Evolutionary conservation across 2,329 filamentous ascomycete genomes (phyloP), one percentile per base, ranked within the genome.

Genomic region (Clathrospora elynae): DNA sequence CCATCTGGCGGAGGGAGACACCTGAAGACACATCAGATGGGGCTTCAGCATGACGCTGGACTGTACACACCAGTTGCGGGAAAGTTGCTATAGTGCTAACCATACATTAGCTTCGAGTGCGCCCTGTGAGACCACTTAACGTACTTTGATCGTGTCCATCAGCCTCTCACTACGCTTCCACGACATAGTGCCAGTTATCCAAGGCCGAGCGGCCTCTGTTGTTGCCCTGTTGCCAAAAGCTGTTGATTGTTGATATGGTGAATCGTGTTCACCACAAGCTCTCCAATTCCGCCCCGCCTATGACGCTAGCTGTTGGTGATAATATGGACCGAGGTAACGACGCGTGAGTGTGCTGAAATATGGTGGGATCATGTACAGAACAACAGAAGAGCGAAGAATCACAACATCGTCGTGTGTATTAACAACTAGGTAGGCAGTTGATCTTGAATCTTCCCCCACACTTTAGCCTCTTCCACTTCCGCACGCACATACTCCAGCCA

Each of bases 11-110:
- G 73, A 99, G 80, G 70, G 91, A 96, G 63, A 71, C 68, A 55
- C 67, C 67, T 68, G 42, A 3, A 42, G 4, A 18, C 7, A 30
- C 16, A 46, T 66, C 41, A 67, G 57, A 57, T 34, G 33, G 16
- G 20, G 18, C 3, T 16, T 12, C 18, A 2, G 28, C 39, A 45
- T 18, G 28, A 16, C 12, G 11, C n/a, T 95, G 78, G 95, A 88
- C 71, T 88, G 77, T 87, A 95, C 71, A 95, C 88, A 64, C 93
- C 93, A 10, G 93, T 99, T 49, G 93, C 93, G 55, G 93, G 93
- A 73, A 97, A 99, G 74, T 85, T 90, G 72, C 90, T 89, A 81
- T 96, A 96, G 76, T 96, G 90, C 67, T 70, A 53, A 38, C 10
- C 39, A 4, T 17, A 26, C 34, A 36, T 70, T 61, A 68, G 64